Percentiles rank a stretch among this genome's conserved stretches.
phyloP scores from a whole-genome alignment of 805 yeast genomes.

The Barnettozyma wickerhamii region DNA sequence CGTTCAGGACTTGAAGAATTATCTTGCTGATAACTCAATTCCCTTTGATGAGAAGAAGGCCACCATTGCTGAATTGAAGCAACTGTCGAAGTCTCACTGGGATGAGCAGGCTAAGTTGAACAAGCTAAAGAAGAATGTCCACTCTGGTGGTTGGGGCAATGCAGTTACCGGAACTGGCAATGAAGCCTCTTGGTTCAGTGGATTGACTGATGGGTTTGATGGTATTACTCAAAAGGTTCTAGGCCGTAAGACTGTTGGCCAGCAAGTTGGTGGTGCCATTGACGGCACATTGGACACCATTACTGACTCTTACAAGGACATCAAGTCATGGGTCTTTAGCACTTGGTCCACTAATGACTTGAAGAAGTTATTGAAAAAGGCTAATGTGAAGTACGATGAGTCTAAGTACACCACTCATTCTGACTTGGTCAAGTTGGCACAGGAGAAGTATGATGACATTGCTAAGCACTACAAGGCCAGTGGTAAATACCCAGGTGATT shows the following conservation, averaged over 20 bases:
- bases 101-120: conserved; percentile 10
- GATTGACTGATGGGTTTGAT: background rate
- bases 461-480: conserved; percentile 32
- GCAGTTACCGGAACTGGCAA: background rate
- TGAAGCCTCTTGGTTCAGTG: conserved; percentile 4
- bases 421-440: conserved; percentile 38
- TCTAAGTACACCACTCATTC: conserved; percentile 27
- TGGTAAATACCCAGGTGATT: conserved; percentile 46
- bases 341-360: conserved; percentile 39
- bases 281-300: background rate
- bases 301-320: conserved; percentile 10
- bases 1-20: conserved; percentile 29
- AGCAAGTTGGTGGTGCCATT: conserved; percentile 5
- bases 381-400: conserved; percentile 28
- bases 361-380: conserved; percentile 28
- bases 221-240: conserved; percentile 5
- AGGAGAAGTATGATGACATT: conserved; percentile 37
- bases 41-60: conserved; percentile 21
- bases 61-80: conserved; percentile 23
- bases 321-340: conserved; percentile 44
- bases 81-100: conserved; percentile 27
- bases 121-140: background rate
- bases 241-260: conserved; percentile 3
- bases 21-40: conserved; percentile 29
- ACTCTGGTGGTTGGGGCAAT: background rate